phyloP scores from a whole-genome alignment of 345 rosid species.

The Punica granatum region DNA sequence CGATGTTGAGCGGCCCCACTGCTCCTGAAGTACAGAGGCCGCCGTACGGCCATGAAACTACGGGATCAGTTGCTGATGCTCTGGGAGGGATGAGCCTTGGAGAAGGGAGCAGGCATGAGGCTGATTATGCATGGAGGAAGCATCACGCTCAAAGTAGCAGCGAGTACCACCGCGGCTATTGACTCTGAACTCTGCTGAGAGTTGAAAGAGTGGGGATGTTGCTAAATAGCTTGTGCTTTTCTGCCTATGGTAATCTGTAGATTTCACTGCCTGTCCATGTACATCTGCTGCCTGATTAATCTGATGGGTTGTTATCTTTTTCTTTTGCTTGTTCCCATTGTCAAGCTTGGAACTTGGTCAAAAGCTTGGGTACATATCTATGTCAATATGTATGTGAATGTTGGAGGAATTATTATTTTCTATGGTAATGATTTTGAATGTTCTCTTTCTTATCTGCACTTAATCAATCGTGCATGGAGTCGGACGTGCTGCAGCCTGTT shows the following conservation, averaged over 20 bases:
- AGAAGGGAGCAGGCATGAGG: constrained; percentile 7
- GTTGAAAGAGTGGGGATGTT: background rate
- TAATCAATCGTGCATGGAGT: too few species aligned
- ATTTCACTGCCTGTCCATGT: background rate
- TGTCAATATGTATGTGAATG: background rate
- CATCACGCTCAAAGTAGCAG: background rate
- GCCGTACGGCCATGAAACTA: background rate
- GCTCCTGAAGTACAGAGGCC: constrained; percentile 2
- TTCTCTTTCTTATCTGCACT: background rate
- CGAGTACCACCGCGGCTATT: background rate
- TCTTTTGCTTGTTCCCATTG: background rate
- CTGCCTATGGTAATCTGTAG: constrained; percentile 1
- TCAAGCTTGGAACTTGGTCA: background rate
- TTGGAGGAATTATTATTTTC: background rate
- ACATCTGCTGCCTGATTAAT: background rate
- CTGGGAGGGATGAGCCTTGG: constrained; percentile 13
- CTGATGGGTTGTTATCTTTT: background rate
- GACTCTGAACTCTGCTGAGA: background rate
- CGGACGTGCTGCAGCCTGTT: too few species aligned
- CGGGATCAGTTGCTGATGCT: constrained; percentile 2
- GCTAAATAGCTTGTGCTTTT: background rate
- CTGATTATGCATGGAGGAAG: constrained; percentile 2
- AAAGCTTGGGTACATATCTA: background rate
- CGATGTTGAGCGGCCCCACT: constrained; percentile 5
- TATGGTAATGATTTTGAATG: background rate